Evolutionary conservation across 352 stramenopile genomes (phyloP).

Genomic region (Elongisporangium senticosum): DNA sequence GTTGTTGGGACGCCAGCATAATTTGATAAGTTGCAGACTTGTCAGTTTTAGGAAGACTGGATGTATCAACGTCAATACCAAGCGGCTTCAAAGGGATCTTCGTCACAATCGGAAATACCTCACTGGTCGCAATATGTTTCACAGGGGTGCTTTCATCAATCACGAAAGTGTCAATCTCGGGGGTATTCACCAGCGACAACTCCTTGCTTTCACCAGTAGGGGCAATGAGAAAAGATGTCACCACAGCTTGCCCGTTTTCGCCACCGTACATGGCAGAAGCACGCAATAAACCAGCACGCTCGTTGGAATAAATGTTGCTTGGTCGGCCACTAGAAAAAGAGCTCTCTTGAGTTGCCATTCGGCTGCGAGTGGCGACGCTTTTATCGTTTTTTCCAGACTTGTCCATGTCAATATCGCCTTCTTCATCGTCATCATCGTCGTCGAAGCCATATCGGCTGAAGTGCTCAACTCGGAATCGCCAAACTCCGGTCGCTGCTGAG

Average conservation of each 20-base stretch:
- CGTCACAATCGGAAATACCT: slow-evolving; percentile 29
- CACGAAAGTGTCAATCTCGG: slow-evolving; percentile 4
- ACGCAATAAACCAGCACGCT: slow-evolving; percentile 34
- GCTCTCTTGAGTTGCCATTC: slow-evolving; percentile 13
- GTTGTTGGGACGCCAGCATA: slow-evolving; percentile 38
- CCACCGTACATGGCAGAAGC: slow-evolving; percentile 37
- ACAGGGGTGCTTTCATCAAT: slow-evolving; percentile 6
- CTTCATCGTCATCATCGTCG: slow-evolving; percentile 66
- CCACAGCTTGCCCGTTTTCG: slow-evolving; percentile 14
- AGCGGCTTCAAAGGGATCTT: slow-evolving; percentile 24
- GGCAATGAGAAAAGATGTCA: slow-evolving; percentile 26
- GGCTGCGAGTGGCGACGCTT: slow-evolving; percentile 14
- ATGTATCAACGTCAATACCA: slow-evolving; percentile 27
- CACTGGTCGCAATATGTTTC: slow-evolving; percentile 23
- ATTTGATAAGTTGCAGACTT: slow-evolving; percentile 71
- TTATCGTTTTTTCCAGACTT: slow-evolving; percentile 13
- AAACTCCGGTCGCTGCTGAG: slow-evolving; percentile 61
- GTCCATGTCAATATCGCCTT: slow-evolving; percentile 37
- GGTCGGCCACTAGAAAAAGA: slow-evolving; percentile 9
- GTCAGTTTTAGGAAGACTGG: slow-evolving; percentile 15
- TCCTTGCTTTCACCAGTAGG: neutral
- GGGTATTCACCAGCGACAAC: slow-evolving; percentile 9
- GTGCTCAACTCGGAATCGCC: slow-evolving; percentile 82
- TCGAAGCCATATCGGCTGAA: slow-evolving; percentile 82
- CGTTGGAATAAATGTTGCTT: slow-evolving; percentile 19